phyloP scores from a whole-genome alignment of 2,329 filamentous ascomycete genomes.

The Juglanconis sp. region DNA sequence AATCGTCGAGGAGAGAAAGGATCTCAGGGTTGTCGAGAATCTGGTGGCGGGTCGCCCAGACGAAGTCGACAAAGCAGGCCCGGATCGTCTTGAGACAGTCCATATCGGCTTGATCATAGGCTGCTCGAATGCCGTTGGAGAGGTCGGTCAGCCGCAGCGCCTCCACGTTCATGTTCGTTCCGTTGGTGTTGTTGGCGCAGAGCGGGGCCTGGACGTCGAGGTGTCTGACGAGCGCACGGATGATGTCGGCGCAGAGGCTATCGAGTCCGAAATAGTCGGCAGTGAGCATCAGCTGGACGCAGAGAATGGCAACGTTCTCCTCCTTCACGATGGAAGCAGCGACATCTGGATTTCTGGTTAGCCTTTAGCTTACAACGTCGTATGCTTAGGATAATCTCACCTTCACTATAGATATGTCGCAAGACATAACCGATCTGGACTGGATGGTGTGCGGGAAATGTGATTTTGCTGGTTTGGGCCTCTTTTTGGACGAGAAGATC shows the following conservation, averaged over 20 bases:
- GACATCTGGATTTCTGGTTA: background rate
- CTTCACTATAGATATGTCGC: background rate
- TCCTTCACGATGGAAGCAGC: background rate
- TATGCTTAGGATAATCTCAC: background rate
- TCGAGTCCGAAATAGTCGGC: background rate
- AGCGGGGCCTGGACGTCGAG: background rate
- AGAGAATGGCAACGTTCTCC: background rate
- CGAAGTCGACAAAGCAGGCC: background rate
- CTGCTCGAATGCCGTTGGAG: background rate
- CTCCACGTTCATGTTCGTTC: too few relatives aligned
- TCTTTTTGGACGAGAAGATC: background rate
- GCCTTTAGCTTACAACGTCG: too few relatives aligned
- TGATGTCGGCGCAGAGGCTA: background rate
- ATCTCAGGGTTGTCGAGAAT: background rate
- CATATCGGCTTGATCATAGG: background rate
- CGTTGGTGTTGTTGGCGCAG: too few relatives aligned
- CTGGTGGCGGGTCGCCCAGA: background rate
- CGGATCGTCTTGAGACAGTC: background rate
- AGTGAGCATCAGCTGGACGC: background rate
- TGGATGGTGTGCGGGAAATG: background rate
- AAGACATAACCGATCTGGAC: conserved; percentile 32
- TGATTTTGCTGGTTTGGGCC: background rate
- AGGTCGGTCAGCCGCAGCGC: too few relatives aligned
- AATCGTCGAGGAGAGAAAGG: background rate
- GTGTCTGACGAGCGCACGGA: background rate